These are phyloP conservation scores for Gossypium raimondii DNA, from an alignment of 345 rosid genomes.

Conservation along the genomic window DNA sequence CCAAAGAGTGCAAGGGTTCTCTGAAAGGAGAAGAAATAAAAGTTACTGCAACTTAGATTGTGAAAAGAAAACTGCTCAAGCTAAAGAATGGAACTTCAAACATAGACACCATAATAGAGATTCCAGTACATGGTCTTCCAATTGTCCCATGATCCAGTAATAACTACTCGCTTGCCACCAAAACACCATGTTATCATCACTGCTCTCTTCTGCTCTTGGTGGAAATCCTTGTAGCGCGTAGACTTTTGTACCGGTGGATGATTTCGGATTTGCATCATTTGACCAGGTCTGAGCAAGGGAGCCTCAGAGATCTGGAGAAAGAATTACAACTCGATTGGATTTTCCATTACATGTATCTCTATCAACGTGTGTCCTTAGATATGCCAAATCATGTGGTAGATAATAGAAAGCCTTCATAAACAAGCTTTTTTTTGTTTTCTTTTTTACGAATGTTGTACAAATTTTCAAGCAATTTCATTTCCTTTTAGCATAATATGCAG, in stretches of 20 bases:
- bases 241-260: constrained; percentile 12
- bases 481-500: neutral
- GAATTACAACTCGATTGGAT: constrained; percentile 13
- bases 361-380: neutral
- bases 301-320: constrained; percentile 24
- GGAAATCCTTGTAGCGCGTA: constrained; percentile 16
- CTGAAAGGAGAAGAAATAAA: too few species aligned
- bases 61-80: too few species aligned
- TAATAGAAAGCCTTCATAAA: neutral
- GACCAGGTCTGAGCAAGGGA: constrained; percentile 24
- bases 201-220: constrained; percentile 27
- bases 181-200: constrained; percentile 54
- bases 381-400: neutral
- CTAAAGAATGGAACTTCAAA: too few species aligned
- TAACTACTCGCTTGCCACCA: constrained; percentile 52
- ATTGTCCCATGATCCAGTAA: constrained; percentile 71
- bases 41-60: too few species aligned
- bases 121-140: constrained; percentile 42
- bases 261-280: constrained; percentile 17
- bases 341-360: neutral
- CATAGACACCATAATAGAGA: neutral
- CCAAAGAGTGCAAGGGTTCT: too few species aligned
- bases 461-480: neutral
- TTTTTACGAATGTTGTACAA: neutral
- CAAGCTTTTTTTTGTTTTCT: neutral